A percentile compares a stretch with the other conserved stretches of the same genome.
Conservation (phyloP, 441 rosid species). For the Euphorbia celastroides region DNA sequence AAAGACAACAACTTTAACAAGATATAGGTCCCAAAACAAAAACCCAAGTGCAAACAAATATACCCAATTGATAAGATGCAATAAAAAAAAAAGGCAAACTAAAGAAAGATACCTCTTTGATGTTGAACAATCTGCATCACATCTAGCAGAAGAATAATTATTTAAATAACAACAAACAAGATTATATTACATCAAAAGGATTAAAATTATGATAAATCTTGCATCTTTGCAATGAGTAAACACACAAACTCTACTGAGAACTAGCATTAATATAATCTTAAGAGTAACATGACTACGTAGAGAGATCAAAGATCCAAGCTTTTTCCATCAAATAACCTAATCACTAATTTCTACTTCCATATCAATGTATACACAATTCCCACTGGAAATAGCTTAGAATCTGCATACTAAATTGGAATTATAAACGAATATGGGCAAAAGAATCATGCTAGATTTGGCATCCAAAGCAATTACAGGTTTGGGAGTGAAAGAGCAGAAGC, state of each 20-base stretch:
- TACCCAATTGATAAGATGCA: slow-evolving; percentile 1
- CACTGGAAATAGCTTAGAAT: slow-evolving; percentile 28
- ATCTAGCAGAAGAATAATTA: slow-evolving; percentile 25
- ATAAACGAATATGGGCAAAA: slow-evolving; percentile 51
- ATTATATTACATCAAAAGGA: slow-evolving; percentile 13
- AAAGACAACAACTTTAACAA: slow-evolving; percentile 8
- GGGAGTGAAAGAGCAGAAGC: slow-evolving; percentile 95
- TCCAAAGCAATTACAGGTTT: slow-evolving; percentile 91
- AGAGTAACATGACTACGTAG: too few relatives aligned
- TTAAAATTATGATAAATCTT: slow-evolving; percentile 14
- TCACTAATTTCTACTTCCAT: slow-evolving; percentile 29
- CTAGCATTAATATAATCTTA: slow-evolving; percentile 24
- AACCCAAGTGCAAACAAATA: slow-evolving; percentile 7
- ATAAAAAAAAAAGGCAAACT: neutral
- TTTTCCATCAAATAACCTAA: slow-evolving; percentile 16
- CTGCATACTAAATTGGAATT: slow-evolving; percentile 13
- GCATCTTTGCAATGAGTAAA: slow-evolving; percentile 30
- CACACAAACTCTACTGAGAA: slow-evolving; percentile 23
- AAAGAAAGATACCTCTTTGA: neutral
- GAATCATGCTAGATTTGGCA: slow-evolving; percentile 69
- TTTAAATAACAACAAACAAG: neutral
- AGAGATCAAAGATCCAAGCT: slow-evolving; percentile 13
- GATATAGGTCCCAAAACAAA: neutral
- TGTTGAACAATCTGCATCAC: slow-evolving; percentile 19
- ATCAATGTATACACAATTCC: slow-evolving; percentile 31